These are phyloP conservation scores for Exophiala oligosperma DNA, from an alignment of 2,329 filamentous ascomycete species.

Conservation along the genomic window DNA sequence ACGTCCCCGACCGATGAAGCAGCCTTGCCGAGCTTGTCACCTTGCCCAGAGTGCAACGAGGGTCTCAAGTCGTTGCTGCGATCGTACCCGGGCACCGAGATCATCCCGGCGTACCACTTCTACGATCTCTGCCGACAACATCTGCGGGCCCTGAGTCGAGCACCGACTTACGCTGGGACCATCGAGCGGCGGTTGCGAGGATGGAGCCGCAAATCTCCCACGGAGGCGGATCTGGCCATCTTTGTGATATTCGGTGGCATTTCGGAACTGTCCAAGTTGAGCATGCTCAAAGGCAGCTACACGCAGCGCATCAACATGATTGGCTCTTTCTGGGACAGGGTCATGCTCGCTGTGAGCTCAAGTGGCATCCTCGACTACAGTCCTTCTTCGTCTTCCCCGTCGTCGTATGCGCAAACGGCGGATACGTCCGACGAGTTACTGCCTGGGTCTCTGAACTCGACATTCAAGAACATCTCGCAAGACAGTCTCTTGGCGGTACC, in stretches of 20 bases:
- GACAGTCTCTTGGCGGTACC: constrained; percentile 12
- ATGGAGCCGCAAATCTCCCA: constrained; percentile 20
- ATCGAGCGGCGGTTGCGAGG: constrained; percentile 25
- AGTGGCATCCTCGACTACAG: not conserved
- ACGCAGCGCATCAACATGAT: constrained; percentile 22
- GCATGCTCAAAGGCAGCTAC: constrained; percentile 25
- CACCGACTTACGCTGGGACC: constrained; percentile 21
- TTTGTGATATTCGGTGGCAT: constrained; percentile 25
- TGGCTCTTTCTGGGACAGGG: constrained; percentile 20
- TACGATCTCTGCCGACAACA: constrained; percentile 23
- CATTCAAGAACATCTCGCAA: constrained; percentile 11
- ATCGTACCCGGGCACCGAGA: constrained; percentile 16
- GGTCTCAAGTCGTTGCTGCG: constrained; percentile 13
- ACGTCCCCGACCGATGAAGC: not conserved
- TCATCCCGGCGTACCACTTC: constrained; percentile 26
- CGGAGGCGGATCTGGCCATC: constrained; percentile 22
- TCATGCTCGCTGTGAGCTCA: constrained; percentile 6
- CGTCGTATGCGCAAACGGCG: not conserved
- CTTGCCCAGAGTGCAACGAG: constrained; percentile 13
- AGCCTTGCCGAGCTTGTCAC: not conserved
- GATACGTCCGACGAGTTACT: constrained; percentile 3
- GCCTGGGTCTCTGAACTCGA: constrained; percentile 1
- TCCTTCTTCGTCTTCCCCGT: no score
- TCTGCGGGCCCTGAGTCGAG: constrained; percentile 20
- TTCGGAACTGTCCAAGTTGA: constrained; percentile 20